phyloP scores from a whole-genome alignment of 2,329 filamentous ascomycete species.

The Hortaea sp. region DNA sequence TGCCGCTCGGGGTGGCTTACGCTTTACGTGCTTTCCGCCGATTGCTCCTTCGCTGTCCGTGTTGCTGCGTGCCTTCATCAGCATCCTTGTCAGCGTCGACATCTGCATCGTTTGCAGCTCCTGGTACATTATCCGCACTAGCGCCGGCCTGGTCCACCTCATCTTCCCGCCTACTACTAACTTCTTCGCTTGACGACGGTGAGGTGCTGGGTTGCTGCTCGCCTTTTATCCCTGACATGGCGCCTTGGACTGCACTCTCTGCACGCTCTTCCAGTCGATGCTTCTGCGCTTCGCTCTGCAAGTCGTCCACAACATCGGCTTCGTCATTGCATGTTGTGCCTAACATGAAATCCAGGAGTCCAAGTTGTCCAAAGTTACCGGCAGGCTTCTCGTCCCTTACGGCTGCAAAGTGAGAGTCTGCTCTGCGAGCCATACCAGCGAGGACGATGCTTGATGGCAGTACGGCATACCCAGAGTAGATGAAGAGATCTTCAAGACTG shows the following conservation, averaged over 20 bases:
- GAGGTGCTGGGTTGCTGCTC: background rate
- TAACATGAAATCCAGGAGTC: conserved; percentile 51
- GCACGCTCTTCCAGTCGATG: conserved; percentile 39
- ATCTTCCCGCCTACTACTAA: background rate
- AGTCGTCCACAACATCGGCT: conserved; percentile 44
- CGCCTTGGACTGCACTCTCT: conserved; percentile 27
- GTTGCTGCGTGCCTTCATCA: conserved; percentile 1
- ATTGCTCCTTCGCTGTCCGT: conserved; percentile 5
- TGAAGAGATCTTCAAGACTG: conserved; percentile 56
- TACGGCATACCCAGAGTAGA: conserved; percentile 57
- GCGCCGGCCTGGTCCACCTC: background rate
- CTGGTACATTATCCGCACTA: background rate
- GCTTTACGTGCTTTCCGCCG: conserved; percentile 3
- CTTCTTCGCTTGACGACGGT: background rate
- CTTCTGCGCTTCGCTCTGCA: conserved; percentile 47
- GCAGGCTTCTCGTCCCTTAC: conserved; percentile 22
- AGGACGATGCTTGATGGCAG: conserved; percentile 50
- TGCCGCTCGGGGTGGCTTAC: background rate
- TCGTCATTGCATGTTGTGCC: conserved; percentile 42
- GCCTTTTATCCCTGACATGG: conserved; percentile 5
- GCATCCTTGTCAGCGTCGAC: conserved; percentile 1
- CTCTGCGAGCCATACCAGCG: conserved; percentile 47
- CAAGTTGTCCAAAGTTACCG: conserved; percentile 39
- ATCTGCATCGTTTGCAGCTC: background rate
- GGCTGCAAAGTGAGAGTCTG: conserved; percentile 46